These are phyloP conservation scores for Cyberlindnera xylosilytica DNA, from an alignment of 805 yeast genomes.

Conservation along the genomic window DNA sequence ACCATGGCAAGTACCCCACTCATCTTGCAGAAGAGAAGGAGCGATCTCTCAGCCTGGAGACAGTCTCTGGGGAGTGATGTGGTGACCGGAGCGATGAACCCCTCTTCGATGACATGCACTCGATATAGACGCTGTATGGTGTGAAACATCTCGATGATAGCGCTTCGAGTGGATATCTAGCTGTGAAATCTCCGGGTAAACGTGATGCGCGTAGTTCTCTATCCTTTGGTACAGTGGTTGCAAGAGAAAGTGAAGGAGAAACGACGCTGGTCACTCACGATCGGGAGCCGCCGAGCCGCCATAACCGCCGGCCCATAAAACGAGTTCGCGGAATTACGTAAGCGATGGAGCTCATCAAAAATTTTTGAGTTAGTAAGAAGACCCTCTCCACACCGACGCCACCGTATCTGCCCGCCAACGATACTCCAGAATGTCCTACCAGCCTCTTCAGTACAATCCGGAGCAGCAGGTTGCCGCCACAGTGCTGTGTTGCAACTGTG, in stretches of 20 bases:
- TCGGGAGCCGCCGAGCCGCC: too few species aligned
- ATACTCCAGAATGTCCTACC: constrained; percentile 31
- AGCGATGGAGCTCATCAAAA: neutral
- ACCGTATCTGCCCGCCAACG: neutral
- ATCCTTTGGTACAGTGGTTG: too few species aligned
- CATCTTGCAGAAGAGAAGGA: constrained; percentile 23
- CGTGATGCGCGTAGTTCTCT: too few species aligned
- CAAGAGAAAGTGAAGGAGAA: too few species aligned
- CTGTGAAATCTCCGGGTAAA: too few species aligned
- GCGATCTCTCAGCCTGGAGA: constrained; percentile 27
- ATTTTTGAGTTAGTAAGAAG: neutral
- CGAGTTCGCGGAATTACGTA: neutral
- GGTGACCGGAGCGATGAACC: constrained; percentile 12
- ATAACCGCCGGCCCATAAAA: neutral
- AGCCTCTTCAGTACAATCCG: constrained; percentile 35
- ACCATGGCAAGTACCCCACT: constrained; percentile 18
- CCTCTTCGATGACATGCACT: constrained; percentile 6
- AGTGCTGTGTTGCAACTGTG: constrained; percentile 96
- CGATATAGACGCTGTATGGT: neutral
- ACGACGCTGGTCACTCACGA: too few species aligned
- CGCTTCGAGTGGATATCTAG: too few species aligned
- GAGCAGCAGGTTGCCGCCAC: constrained; percentile 57
- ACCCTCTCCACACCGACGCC: neutral
- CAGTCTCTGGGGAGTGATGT: constrained; percentile 28
- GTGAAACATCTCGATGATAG: too few species aligned